Percentiles rank a stretch among this genome's conserved stretches.
phyloP scores from a whole-genome alignment of 2,329 filamentous ascomycete species.

The Podosphaera aphanis region DNA sequence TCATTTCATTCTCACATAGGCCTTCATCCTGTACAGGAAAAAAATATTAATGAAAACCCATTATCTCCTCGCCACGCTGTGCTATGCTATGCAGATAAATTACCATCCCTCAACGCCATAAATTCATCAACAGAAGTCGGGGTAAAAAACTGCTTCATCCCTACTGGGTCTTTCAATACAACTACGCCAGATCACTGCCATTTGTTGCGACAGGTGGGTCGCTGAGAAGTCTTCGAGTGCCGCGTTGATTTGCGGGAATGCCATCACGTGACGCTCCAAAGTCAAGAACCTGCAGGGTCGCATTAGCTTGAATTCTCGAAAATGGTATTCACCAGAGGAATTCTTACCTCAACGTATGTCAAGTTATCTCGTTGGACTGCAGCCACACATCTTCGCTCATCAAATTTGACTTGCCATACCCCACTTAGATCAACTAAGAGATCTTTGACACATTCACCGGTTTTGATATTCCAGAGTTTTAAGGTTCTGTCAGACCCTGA shows the following conservation, averaged over 20 bases:
- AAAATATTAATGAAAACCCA: background rate
- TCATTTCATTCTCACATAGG: background rate
- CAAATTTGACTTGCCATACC: constrained; percentile 99
- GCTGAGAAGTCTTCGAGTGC: constrained; percentile 41
- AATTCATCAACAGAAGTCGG: background rate
- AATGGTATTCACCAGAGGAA: constrained; percentile 3
- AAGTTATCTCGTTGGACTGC: constrained; percentile 80
- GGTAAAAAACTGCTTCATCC: background rate
- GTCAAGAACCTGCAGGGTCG: constrained; percentile 54
- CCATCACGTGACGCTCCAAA: constrained; percentile 88
- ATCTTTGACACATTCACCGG: constrained; percentile 78
- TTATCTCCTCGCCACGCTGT: background rate
- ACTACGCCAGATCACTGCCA: constrained; percentile 3
- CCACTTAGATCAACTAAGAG: constrained; percentile 78
- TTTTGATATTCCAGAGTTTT: constrained; percentile 96
- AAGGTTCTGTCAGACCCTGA: constrained; percentile 85
- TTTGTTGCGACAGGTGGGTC: constrained; percentile 5
- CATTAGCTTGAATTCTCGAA: constrained; percentile 14
- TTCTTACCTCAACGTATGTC: constrained; percentile 80
- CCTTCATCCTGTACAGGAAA: background rate
- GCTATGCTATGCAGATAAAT: background rate
- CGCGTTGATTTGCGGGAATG: constrained; percentile 50
- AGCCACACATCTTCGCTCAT: constrained; percentile 81
- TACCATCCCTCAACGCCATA: background rate
- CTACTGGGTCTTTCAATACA: background rate